phyloP scores from a whole-genome alignment of 805 yeast species.

The Ogataea philodendri region DNA sequence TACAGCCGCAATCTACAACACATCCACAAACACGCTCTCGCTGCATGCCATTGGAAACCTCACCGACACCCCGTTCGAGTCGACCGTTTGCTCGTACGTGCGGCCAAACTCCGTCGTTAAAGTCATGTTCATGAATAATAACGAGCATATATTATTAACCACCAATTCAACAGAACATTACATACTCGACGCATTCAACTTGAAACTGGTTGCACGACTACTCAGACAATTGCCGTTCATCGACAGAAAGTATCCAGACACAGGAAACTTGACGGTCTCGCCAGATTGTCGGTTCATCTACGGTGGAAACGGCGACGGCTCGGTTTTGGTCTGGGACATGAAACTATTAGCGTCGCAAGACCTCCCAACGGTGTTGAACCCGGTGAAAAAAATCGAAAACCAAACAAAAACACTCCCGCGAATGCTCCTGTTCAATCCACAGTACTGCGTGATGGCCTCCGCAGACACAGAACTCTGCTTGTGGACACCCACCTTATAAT shows the following conservation, averaged over 20 bases:
- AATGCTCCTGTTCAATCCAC: slow-evolving; percentile 60
- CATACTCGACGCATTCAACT: slow-evolving; percentile 16
- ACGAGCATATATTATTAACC: slow-evolving; percentile 38
- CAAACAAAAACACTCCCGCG: slow-evolving; percentile 39
- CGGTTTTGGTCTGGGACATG: slow-evolving; percentile 52
- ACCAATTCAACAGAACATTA: slow-evolving; percentile 23
- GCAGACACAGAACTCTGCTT: slow-evolving; percentile 54
- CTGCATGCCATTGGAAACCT: slow-evolving; percentile 61
- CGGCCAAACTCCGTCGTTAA: slow-evolving; percentile 20
- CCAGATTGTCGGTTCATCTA: slow-evolving; percentile 66
- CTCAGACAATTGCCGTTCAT: slow-evolving; percentile 45
- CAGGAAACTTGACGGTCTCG: slow-evolving; percentile 57
- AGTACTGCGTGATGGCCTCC: slow-evolving; percentile 56
- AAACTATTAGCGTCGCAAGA: slow-evolving; percentile 7
- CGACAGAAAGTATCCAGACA: slow-evolving; percentile 38
- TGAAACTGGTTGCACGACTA: slow-evolving; percentile 33
- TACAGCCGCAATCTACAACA: slow-evolving; percentile 66
- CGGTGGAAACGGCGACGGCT: slow-evolving; percentile 58
- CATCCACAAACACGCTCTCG: slow-evolving; percentile 44
- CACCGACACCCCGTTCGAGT: slow-evolving; percentile 55
- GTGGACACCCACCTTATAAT: slow-evolving; percentile 36
- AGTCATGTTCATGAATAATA: slow-evolving; percentile 45
- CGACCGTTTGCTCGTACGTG: slow-evolving; percentile 37
- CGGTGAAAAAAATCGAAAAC: slow-evolving; percentile 19
- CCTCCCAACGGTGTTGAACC: slow-evolving; percentile 14